phyloP scores from a whole-genome alignment of 805 yeast species.

The Novakomyces olei region DNA sequence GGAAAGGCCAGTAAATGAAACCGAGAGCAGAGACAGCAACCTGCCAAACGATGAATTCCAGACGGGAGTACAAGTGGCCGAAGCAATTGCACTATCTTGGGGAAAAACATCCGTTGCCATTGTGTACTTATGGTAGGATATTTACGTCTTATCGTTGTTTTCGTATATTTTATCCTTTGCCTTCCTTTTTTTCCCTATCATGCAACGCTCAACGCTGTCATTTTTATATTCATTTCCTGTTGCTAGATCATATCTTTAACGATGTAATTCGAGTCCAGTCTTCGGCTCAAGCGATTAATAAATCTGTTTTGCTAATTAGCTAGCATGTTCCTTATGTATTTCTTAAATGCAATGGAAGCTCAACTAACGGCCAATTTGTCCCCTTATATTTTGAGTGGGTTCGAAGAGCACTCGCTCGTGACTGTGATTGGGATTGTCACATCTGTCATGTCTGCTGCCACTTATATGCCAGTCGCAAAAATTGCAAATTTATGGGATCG shows the following conservation, averaged over 20 bases:
- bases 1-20: too few species aligned
- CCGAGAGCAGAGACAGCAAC: too few species aligned
- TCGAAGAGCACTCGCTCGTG: slow-evolving; percentile 15
- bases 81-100: neutral
- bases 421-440: slow-evolving; percentile 15
- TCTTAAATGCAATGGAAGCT: neutral
- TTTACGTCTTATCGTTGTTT: too few species aligned
- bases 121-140: neutral
- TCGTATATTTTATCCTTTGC: too few species aligned
- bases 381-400: slow-evolving; percentile 6
- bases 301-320: too few species aligned
- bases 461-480: slow-evolving; percentile 21
- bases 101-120: neutral
- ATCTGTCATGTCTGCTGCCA: slow-evolving; percentile 16
- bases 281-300: too few species aligned
- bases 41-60: neutral
- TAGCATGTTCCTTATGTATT: neutral
- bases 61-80: neutral
- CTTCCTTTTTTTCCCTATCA: too few species aligned
- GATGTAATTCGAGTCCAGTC: too few species aligned
- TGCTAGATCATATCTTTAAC: too few species aligned
- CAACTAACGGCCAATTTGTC: neutral
- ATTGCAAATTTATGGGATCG: slow-evolving; percentile 37
- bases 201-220: too few species aligned
- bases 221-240: too few species aligned